Conservation (phyloP, 2,329 filamentous ascomycete species). For the Magnaporthiopsis incrustans region DNA sequence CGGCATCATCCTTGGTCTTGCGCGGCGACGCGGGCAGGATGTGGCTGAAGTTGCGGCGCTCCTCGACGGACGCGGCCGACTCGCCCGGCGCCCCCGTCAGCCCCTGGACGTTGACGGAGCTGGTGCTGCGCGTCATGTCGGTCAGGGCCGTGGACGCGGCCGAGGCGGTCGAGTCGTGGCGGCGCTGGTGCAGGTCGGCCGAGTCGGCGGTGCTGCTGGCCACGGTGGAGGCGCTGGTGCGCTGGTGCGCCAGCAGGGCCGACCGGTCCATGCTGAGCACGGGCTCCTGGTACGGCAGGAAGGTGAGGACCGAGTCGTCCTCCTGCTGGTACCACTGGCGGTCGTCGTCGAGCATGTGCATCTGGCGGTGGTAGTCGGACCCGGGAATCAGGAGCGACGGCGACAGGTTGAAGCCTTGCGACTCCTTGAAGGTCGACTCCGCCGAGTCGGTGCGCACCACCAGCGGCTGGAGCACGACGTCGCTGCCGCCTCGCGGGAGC, state of each 20-base stretch:
- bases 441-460: background rate
- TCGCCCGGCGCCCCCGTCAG: background rate
- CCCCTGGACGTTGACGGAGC: slow-evolving; percentile 29
- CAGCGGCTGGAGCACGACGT: slow-evolving; percentile 4
- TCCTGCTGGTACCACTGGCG: slow-evolving; percentile 22
- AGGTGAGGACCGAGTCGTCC: slow-evolving; percentile 24
- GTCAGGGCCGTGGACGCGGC: slow-evolving; percentile 37
- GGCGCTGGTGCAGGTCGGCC: slow-evolving; percentile 32
- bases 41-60: background rate
- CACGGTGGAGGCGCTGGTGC: slow-evolving; percentile 48
- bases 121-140: slow-evolving; percentile 45
- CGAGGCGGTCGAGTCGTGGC: slow-evolving; percentile 46
- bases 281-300: slow-evolving; percentile 26
- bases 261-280: slow-evolving; percentile 25
- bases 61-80: slow-evolving; percentile 10
- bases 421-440: slow-evolving; percentile 39
- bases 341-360: slow-evolving; percentile 31
- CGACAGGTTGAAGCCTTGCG: slow-evolving; percentile 50
- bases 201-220: slow-evolving; percentile 38
- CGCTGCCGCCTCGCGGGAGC: background rate
- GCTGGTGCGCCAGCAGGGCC: slow-evolving; percentile 28
- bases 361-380: slow-evolving; percentile 47
- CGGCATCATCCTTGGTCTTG: slow-evolving; percentile 3
- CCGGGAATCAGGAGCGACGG: slow-evolving; percentile 53
- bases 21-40: background rate